Percentiles rank a stretch among this genome's conserved stretches.
Evolutionary conservation across 179 eudicot species (phyloP).

Genomic region (Carnegiea gigantea): DNA sequence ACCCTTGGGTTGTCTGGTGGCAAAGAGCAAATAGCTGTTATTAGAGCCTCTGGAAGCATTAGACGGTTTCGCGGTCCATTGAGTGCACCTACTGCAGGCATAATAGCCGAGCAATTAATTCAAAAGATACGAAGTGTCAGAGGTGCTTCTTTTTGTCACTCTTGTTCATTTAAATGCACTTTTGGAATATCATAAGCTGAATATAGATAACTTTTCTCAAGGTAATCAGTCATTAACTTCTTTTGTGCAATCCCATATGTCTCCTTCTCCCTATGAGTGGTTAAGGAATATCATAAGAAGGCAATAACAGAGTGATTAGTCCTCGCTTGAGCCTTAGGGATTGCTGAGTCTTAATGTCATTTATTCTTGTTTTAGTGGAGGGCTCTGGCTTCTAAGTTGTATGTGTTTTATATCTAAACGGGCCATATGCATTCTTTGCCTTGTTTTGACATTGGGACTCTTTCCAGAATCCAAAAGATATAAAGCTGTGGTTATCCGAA

Average conservation of each 20-base stretch:
- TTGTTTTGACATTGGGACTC: not conserved
- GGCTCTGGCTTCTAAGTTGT: not conserved
- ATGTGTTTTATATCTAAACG: not conserved
- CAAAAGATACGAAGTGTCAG: conserved; percentile 71
- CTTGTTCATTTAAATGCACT: not conserved
- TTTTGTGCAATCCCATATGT: not conserved
- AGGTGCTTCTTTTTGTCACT: conserved; percentile 43
- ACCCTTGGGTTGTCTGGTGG: conserved; percentile 87
- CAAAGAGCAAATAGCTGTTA: conserved; percentile 72
- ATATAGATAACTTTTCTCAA: not conserved
- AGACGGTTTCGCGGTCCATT: conserved; percentile 65
- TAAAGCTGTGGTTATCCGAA: conserved; percentile 82
- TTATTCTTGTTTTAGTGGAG: not conserved
- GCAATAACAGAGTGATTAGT: not conserved
- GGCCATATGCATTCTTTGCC: not conserved
- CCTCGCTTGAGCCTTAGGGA: not conserved
- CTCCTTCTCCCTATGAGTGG: not conserved
- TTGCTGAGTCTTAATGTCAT: not conserved
- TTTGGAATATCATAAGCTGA: not conserved
- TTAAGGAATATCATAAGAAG: not conserved
- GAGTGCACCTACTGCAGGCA: conserved; percentile 56
- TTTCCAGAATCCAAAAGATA: conserved; percentile 69
- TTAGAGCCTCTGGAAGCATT: conserved; percentile 95
- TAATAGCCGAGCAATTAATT: conserved; percentile 78
- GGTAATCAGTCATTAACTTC: not conserved